A percentile compares a stretch with the other conserved stretches of the same genome.
Conservation (phyloP, 2,329 filamentous ascomycete species). For the Venturia asperata region DNA sequence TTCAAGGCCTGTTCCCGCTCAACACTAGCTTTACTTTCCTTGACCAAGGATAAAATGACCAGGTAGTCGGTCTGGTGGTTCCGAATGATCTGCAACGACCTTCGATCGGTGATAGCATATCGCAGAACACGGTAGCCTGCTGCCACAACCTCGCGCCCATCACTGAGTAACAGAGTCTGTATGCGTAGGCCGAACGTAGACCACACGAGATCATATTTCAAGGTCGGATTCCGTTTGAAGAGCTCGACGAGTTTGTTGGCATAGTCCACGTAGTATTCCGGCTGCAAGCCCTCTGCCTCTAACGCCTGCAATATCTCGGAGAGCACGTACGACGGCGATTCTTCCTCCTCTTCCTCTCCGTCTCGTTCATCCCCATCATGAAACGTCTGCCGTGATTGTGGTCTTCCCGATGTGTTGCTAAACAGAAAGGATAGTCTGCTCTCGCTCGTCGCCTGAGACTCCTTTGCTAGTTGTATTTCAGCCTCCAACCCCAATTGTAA, state of each 20-base stretch:
- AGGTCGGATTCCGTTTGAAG: conserved; percentile 85
- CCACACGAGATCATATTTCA: conserved; percentile 97
- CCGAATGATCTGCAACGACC: conserved; percentile 82
- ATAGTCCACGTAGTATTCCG: conserved; percentile 91
- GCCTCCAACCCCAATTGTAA: conserved; percentile 53
- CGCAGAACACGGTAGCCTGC: conserved; percentile 89
- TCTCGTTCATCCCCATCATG: conserved; percentile 33
- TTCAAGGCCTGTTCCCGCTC: conserved; percentile 96
- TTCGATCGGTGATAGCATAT: conserved; percentile 87
- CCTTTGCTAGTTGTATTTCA: conserved; percentile 52
- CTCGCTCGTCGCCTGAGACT: conserved; percentile 43
- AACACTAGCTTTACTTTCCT: conserved; percentile 93
- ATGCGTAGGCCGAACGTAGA: conserved; percentile 87
- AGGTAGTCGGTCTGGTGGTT: conserved; percentile 85
- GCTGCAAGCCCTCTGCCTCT: conserved; percentile 77
- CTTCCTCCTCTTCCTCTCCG: conserved; percentile 58
- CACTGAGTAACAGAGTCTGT: conserved; percentile 92
- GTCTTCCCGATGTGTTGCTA: conserved; percentile 44
- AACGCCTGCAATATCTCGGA: conserved; percentile 85
- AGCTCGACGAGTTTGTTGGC: conserved; percentile 91
- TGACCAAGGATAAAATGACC: conserved; percentile 85
- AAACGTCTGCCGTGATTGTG: conserved; percentile 15
- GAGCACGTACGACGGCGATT: conserved; percentile 87
- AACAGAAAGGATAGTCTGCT: conserved; percentile 52
- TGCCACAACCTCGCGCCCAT: conserved; percentile 90